These are phyloP conservation scores for Gonapodya prolifera DNA, from an alignment of 192 early-diverging fungal species.

Conservation along the genomic window DNA sequence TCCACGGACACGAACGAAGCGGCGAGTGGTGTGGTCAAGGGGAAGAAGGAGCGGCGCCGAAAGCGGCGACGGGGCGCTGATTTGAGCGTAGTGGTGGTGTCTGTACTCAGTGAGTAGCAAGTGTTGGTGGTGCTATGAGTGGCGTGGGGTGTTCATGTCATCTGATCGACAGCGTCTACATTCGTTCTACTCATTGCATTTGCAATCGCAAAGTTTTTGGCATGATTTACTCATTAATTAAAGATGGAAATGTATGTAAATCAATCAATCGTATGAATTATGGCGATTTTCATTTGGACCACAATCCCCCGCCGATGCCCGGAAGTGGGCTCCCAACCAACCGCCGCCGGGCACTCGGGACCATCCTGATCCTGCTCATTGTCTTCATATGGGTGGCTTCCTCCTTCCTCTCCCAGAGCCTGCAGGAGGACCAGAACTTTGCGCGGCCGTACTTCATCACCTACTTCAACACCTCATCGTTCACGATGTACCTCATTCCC, in stretches of 20 bases:
- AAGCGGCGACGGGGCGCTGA: background rate
- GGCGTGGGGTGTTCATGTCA: too few species aligned
- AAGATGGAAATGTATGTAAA: too few species aligned
- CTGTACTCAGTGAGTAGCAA: background rate
- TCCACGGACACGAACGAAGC: background rate
- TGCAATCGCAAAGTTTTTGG: background rate
- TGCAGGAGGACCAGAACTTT: slow-evolving; percentile 55
- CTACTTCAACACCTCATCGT: slow-evolving; percentile 61
- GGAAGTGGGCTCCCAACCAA: too few species aligned
- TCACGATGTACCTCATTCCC: slow-evolving; percentile 55
- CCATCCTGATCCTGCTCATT: slow-evolving; percentile 50
- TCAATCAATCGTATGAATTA: too few species aligned
- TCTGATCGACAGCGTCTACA: background rate
- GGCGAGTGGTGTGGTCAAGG: background rate
- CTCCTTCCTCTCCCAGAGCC: slow-evolving; percentile 52
- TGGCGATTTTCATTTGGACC: too few species aligned
- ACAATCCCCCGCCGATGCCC: too few species aligned
- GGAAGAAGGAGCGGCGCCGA: background rate
- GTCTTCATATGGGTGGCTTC: slow-evolving; percentile 69
- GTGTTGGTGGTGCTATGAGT: too few species aligned
- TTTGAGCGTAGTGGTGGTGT: background rate
- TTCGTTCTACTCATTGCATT: background rate
- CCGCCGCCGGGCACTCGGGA: slow-evolving; percentile 41
- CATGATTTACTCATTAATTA: too few species aligned
- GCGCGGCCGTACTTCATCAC: slow-evolving; percentile 68